Evolutionary conservation across 148 eudicot genomes (phyloP).

Genomic region (Nepenthes gracilis): DNA sequence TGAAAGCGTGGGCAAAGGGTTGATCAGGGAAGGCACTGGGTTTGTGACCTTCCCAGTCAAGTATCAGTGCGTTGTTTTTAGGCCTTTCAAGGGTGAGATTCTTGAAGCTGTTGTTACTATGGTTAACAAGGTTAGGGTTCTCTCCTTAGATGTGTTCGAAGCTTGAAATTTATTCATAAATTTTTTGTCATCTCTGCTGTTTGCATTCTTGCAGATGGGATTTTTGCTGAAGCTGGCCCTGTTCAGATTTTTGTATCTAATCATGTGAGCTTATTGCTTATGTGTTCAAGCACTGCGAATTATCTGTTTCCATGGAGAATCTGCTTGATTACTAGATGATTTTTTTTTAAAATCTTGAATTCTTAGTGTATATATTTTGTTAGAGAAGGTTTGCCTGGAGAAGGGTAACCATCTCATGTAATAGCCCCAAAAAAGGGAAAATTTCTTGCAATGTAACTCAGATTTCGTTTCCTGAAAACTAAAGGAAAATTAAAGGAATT

Average conservation of each 20-base stretch:
- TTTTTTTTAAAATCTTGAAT: too few species aligned
- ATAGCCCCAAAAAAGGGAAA: too few species aligned
- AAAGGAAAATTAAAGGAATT: too few species aligned
- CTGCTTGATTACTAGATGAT: too few species aligned
- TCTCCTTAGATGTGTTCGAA: too few species aligned
- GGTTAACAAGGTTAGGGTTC: conserved; percentile 47
- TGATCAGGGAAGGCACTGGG: conserved; percentile 89
- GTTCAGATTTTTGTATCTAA: conserved; percentile 92
- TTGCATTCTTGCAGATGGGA: conserved; percentile 63
- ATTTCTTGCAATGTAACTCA: too few species aligned
- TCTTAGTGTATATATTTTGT: too few species aligned
- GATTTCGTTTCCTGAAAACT: too few species aligned
- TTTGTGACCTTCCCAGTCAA: conserved; percentile 87
- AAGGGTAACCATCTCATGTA: too few species aligned
- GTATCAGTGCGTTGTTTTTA: conserved; percentile 83
- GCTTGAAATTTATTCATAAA: too few species aligned
- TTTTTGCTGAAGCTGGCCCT: conserved; percentile 97
- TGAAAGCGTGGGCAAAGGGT: conserved; percentile 79
- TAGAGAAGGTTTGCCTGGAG: too few species aligned
- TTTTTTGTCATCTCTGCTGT: not conserved
- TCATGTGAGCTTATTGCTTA: conserved; percentile 45
- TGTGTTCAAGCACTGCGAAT: not conserved
- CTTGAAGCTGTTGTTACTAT: conserved; percentile 93
- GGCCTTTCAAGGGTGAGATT: conserved; percentile 95
- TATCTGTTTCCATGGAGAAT: too few species aligned